Conservation (phyloP, 2,329 filamentous ascomycete genomes). For the Monosporascus cannonballus region DNA sequence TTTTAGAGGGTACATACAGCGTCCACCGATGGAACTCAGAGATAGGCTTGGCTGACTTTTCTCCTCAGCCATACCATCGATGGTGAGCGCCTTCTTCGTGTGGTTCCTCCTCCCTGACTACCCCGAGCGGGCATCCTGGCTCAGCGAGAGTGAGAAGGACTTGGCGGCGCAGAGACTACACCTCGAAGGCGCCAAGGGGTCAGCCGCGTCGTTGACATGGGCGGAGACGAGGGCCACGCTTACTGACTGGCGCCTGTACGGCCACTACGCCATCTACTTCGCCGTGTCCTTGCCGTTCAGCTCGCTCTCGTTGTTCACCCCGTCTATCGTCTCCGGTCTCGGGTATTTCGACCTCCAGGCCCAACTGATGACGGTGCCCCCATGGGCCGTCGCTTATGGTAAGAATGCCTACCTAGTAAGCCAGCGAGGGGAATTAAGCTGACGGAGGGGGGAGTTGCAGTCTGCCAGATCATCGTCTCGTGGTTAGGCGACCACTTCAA, state of each 20-base stretch:
- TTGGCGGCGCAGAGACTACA: constrained; percentile 42
- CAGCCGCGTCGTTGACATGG: constrained; percentile 57
- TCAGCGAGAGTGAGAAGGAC: constrained; percentile 53
- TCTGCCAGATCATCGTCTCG: constrained; percentile 35
- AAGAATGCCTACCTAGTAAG: constrained; percentile 1
- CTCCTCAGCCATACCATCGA: constrained; percentile 28
- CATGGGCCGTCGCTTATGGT: constrained; percentile 50
- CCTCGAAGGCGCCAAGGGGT: constrained; percentile 46
- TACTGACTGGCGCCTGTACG: constrained; percentile 62
- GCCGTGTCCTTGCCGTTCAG: constrained; percentile 29
- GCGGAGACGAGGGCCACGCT: constrained; percentile 63
- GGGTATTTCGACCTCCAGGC: constrained; percentile 37
- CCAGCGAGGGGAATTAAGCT: background rate
- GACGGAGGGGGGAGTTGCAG: constrained; percentile 5
- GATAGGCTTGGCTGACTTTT: background rate
- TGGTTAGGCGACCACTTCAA: constrained; percentile 61
- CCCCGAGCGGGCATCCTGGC: constrained; percentile 58
- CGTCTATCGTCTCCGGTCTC: constrained; percentile 46
- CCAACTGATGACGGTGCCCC: constrained; percentile 62
- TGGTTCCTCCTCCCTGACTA: constrained; percentile 61
- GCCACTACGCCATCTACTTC: constrained; percentile 51
- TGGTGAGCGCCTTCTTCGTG: constrained; percentile 48
- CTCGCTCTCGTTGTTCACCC: constrained; percentile 41
- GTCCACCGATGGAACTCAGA: background rate
- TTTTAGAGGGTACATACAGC: constrained; percentile 16